A percentile compares a stretch with the other conserved stretches of the same genome.
Evolutionary conservation across 1,284 basidiomycete genomes (phyloP).

Genomic region (Puccinia hordei): DNA sequence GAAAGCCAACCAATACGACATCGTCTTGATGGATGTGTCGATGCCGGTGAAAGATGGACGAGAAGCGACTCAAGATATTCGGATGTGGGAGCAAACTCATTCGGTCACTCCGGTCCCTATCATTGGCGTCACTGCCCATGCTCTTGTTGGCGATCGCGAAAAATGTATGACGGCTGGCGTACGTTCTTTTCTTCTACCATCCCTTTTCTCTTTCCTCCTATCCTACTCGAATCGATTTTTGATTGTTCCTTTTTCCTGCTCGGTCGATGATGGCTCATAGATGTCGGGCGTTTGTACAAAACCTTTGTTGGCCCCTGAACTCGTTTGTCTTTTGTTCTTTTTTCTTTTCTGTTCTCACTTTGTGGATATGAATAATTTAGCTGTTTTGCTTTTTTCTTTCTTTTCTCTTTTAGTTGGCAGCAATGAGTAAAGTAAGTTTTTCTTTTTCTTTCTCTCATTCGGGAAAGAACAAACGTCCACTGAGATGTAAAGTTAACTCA

Average conservation of each 20-base stretch:
- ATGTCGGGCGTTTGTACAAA: conserved; percentile 50
- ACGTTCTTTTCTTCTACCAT: not conserved
- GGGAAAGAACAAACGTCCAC: not conserved
- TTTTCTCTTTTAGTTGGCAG: conserved; percentile 26
- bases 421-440: conserved; percentile 40
- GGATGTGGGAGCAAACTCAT: conserved; percentile 47
- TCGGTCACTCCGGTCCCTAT: conserved; percentile 46
- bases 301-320: conserved; percentile 44
- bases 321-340: conserved; percentile 14
- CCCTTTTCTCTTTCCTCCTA: not conserved
- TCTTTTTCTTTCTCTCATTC: not conserved
- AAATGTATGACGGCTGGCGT: conserved; percentile 50
- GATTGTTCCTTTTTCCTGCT: not conserved
- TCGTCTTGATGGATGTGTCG: conserved; percentile 51
- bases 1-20: conserved; percentile 38
- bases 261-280: not conserved
- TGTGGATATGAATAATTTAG: no score
- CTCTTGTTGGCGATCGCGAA: conserved; percentile 48
- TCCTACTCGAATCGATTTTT: not conserved
- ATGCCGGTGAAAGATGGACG: conserved; percentile 49
- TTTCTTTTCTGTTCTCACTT: not conserved
- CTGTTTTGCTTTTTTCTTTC: not conserved
- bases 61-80: conserved; percentile 48
- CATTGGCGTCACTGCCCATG: conserved; percentile 49
- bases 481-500: no score